A percentile compares a stretch with the other conserved stretches of the same genome.
Conservation (phyloP, 495 filamentous ascomycete species). For the Tuber magnatum region DNA sequence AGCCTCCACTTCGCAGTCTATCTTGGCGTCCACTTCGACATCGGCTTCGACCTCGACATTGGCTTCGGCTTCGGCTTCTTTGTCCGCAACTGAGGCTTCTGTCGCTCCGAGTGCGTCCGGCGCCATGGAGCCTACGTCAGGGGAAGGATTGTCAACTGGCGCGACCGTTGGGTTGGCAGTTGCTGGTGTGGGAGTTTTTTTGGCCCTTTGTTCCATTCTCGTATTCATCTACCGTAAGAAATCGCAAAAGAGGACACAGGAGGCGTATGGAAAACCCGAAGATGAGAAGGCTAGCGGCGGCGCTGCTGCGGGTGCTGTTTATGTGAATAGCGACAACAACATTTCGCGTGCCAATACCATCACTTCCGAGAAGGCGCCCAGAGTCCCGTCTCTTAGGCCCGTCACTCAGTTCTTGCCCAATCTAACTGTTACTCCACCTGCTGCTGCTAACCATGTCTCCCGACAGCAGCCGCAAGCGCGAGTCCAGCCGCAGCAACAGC, state of each 20-base stretch:
- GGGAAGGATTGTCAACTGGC: constrained; percentile 55
- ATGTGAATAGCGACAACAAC: constrained; percentile 43
- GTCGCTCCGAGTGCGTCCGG: constrained; percentile 31
- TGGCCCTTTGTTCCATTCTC: constrained; percentile 54
- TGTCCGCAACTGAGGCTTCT: constrained; percentile 33
- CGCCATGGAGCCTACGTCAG: constrained; percentile 39
- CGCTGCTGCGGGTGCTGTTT: constrained; percentile 25
- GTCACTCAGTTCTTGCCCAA: constrained; percentile 80
- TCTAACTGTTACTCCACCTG: constrained; percentile 44
- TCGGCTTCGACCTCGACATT: constrained; percentile 35
- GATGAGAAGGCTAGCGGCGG: constrained; percentile 50
- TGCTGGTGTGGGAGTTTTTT: constrained; percentile 61
- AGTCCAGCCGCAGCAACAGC: constrained; percentile 37
- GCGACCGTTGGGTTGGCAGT: constrained; percentile 79
- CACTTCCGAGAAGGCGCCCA: constrained; percentile 52
- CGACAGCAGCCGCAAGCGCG: constrained; percentile 44
- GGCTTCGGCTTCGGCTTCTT: constrained; percentile 39
- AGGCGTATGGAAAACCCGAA: constrained; percentile 47
- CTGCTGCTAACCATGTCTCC: constrained; percentile 49
- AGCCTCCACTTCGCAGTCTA: constrained; percentile 20
- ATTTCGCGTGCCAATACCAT: constrained; percentile 42
- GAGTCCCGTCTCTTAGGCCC: constrained; percentile 69
- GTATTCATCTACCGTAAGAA: constrained; percentile 63
- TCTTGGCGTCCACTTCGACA: constrained; percentile 13
- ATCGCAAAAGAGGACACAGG: constrained; percentile 51